phyloP scores from a whole-genome alignment of 1,284 basidiomycete species.

The Phlebopus sp. region DNA sequence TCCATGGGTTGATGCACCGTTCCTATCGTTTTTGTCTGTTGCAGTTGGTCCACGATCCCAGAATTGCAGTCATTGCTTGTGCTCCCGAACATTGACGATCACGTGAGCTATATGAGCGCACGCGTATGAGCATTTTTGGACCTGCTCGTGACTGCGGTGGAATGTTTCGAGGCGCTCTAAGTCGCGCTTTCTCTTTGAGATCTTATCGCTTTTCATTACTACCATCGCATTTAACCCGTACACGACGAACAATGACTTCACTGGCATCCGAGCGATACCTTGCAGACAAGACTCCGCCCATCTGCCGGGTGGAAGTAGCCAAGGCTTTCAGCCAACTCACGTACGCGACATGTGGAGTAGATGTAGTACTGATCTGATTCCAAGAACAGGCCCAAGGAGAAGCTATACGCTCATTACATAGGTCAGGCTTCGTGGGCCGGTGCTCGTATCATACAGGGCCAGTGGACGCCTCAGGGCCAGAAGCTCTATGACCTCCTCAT shows the following conservation, averaged over 20 bases:
- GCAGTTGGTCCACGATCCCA: too few relatives aligned
- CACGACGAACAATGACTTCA: constrained; percentile 33
- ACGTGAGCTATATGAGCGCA: neutral
- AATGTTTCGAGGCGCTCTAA: constrained; percentile 6
- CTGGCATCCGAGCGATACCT: constrained; percentile 58
- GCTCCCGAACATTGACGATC: neutral
- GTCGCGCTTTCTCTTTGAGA: constrained; percentile 3
- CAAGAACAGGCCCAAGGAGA: constrained; percentile 57
- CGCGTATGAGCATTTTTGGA: too few relatives aligned
- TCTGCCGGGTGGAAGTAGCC: constrained; percentile 64
- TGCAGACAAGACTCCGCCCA: constrained; percentile 65
- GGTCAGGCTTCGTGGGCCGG: constrained; percentile 77
- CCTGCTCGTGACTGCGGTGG: too few relatives aligned
- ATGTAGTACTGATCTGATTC: neutral
- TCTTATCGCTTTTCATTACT: constrained; percentile 5
- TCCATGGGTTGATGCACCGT: too few relatives aligned
- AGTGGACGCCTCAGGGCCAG: constrained; percentile 65
- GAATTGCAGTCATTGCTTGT: too few relatives aligned
- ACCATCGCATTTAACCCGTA: too few relatives aligned
- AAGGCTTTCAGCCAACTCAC: constrained; percentile 67
- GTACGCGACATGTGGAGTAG: constrained; percentile 33
- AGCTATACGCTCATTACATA: constrained; percentile 72
- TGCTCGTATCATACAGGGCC: constrained; percentile 76
- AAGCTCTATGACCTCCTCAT: constrained; percentile 70
- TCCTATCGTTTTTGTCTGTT: too few relatives aligned